Evolutionary conservation across 164 flowering plant species (phyloP), one percentile per base, ranked within the genome.

Genomic region (Aristolochia contorta): DNA sequence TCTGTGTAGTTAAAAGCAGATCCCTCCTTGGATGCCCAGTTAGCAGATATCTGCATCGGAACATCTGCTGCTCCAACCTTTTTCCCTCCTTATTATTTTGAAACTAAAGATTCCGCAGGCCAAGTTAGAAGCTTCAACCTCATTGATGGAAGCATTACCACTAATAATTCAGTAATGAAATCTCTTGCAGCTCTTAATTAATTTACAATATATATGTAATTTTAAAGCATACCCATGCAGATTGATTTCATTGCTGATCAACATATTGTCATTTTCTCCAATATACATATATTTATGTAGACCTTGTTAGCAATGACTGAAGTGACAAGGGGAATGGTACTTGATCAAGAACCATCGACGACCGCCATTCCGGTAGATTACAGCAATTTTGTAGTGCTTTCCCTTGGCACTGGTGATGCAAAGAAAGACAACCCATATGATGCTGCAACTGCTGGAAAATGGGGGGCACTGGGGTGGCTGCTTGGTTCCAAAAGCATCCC

Each of bases 1-100:
- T 12, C 16, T 12, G 54, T 13, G 12, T 6, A 53, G 25, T 15
- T 21, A 1, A 2, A 6, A 20, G 24, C 60, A 18, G 47, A 15
- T 18, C 12, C 43, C 43, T 43, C 60, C n/a, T 13, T 32, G 46
- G 54, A 66, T 54, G 47, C 59, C 8, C 60, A 46, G 6, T 53
- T 66, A 12, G 60, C 59, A 13, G 64, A 66, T 27, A 55, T 66
- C 16, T 60, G 69, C 64, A 45, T 65, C 16, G 45, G 53, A 20
- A 65, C 69, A 37, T 65, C 63, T 14, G 63, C 69, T 0, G 63
- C 69, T 10, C 69, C 69, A 20, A 66, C 69, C 4, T 60, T 45
- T 46, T 47, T 66, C 0, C 64, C 69, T 10, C 55, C 59, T 15
- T 46, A 66, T 45, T 52, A 45, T 19, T 66, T 66, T 22, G 53